Evolutionary conservation across 108 stramenopile genomes (phyloP).

Genomic region (Seminavis robusta): DNA sequence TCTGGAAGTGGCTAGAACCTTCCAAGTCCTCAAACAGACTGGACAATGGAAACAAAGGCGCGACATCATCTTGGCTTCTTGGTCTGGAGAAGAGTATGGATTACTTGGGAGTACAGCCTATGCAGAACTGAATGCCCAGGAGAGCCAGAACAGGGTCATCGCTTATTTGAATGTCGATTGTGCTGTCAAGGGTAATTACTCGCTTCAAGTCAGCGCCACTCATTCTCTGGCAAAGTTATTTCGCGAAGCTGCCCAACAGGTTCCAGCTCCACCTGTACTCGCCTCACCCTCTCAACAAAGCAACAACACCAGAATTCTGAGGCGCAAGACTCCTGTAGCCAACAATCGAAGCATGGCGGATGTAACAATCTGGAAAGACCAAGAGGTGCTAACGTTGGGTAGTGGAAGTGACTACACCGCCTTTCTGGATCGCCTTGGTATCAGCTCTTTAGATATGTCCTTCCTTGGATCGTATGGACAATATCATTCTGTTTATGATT

Average conservation of each 20-base stretch:
- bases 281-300: too few species aligned
- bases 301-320: too few species aligned
- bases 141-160: constrained; percentile 22
- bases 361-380: too few species aligned
- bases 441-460: constrained; percentile 49
- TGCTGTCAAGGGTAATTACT: constrained; percentile 49
- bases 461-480: constrained; percentile 46
- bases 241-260: too few species aligned
- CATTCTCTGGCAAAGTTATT: constrained; percentile 48
- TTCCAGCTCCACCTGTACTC: too few species aligned
- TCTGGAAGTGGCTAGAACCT: constrained; percentile 54
- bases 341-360: too few species aligned
- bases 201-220: constrained; percentile 34
- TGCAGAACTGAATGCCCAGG: constrained; percentile 44
- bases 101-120: constrained; percentile 70
- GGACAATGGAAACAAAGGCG: constrained; percentile 50
- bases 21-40: constrained; percentile 29
- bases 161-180: constrained; percentile 65
- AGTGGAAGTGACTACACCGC: constrained; percentile 67
- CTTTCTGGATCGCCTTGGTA: constrained; percentile 67
- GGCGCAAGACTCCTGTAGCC: too few species aligned
- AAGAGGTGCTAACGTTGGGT: constrained; percentile 43
- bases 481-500: constrained; percentile 69
- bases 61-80: constrained; percentile 51
- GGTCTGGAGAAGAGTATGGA: constrained; percentile 73